Conservation (phyloP, 148 eudicot genomes). For the Fallopia convolvulus region DNA sequence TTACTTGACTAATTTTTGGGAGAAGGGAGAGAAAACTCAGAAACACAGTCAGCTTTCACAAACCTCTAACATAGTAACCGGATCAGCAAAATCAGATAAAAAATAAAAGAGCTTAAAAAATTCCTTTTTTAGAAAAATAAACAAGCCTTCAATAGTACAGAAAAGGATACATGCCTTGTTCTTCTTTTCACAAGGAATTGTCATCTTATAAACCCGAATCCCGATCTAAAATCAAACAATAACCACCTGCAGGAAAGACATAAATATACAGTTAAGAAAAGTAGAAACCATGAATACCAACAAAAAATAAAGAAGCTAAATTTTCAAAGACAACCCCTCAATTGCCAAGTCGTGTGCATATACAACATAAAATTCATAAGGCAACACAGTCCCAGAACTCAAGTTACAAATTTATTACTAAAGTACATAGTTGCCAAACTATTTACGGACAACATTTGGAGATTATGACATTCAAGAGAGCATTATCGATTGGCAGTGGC, state of each 20-base stretch:
- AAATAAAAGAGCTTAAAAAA: neutral
- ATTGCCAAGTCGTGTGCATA: neutral
- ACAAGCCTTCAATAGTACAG: neutral
- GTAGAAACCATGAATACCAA: neutral
- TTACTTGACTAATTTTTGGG: neutral
- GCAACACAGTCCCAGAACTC: neutral
- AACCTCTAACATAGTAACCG: neutral
- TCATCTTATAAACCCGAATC: neutral
- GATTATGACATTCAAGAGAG: neutral
- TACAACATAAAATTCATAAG: neutral
- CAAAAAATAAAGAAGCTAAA: neutral
- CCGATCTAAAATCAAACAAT: neutral
- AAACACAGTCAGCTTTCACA: neutral
- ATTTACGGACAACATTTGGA: neutral
- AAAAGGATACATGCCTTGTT: neutral
- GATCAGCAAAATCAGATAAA: neutral
- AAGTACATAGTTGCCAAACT: neutral
- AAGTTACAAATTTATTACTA: neutral
- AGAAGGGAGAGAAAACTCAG: neutral
- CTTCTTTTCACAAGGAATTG: neutral
- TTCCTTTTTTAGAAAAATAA: neutral
- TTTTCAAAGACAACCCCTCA: neutral
- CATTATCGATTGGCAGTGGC: neutral
- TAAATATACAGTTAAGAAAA: neutral
- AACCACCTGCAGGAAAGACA: neutral